Evolutionary conservation across 1,139 yeast genomes (phyloP), one percentile per base, ranked within the genome.

Genomic region (Lodderomyces orthopsilosis): DNA sequence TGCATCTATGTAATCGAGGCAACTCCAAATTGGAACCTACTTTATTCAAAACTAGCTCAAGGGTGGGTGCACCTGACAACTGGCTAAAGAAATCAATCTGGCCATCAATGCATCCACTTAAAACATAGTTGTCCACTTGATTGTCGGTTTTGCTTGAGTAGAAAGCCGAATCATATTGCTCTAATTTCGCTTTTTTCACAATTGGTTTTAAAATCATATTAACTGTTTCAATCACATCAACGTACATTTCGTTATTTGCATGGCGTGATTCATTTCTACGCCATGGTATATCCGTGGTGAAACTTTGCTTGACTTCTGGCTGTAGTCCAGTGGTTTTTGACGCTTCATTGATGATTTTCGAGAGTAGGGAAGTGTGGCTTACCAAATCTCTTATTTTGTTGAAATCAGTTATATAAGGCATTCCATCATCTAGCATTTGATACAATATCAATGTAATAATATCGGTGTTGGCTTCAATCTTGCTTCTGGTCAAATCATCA

Each of bases 211-310:
- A 66, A 27, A 75, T 68, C 34, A 77, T 72, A 50, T 68, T 72
- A 15, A 87, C 62, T 0, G 74, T 67, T 58, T 89, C 96, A 5
- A 73, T 66, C 4, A 90, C 62, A 61, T 90, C 97, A 8, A 90
- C 84, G 59, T 81, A 87, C 65, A 90, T 75, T 62, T 90, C 96
- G 59, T 89, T 87, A 51, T 80, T 83, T 5, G 87, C 74, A 60
- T 85, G 79, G 46, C 76, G 74, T 10, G 84, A 83, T 47, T 79
- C 76, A 6, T 82, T 62, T 40, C 81, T 67, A 54, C 96, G 74
- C 96, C 96, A 89, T 1, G 94, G 93, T 9, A 76, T 75, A 22
- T 56, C 53, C n/a, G 38, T 32, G 4, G 41, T 6, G 13, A 39
- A 39, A 21, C 30, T 21, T 18, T 37, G 35, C 19, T 28, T 27